Percentiles rank a stretch among this genome's conserved stretches.
These are phyloP conservation scores for Salinomyces thailandicus DNA, from an alignment of 2,329 filamentous ascomycete species.

Conservation along the genomic window DNA sequence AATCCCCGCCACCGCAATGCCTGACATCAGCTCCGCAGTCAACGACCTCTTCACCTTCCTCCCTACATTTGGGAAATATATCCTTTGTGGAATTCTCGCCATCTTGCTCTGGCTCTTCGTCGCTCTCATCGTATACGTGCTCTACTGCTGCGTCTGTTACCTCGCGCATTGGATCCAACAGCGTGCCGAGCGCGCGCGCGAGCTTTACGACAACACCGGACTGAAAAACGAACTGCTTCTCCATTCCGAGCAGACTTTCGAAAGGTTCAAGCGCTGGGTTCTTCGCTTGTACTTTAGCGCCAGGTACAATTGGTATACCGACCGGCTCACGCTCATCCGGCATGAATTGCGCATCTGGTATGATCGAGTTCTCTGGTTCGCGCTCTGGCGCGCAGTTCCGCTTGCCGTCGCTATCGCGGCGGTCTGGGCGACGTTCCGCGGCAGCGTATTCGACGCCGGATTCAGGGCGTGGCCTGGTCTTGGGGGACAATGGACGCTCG, in stretches of 20 bases:
- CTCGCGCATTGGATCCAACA: not conserved
- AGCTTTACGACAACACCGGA: conserved; percentile 3
- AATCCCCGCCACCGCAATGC: not conserved
- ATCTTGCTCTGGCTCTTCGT: no score
- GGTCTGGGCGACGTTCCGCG: not conserved
- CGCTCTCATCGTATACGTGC: no score
- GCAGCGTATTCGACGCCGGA: not conserved
- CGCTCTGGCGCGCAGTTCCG: not conserved
- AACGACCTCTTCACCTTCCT: not conserved
- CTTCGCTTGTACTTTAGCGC: not conserved
- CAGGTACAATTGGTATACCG: not conserved
- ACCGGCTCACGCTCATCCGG: not conserved
- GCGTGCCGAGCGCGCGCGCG: not conserved
- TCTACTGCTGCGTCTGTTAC: not conserved
- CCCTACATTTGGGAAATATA: no score
- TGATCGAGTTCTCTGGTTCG: not conserved
- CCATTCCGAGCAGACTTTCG: not conserved
- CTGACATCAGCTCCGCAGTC: not conserved
- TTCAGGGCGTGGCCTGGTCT: not conserved
- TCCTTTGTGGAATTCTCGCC: no score
- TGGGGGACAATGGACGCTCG: not conserved
- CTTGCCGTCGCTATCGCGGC: not conserved
- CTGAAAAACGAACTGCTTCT: conserved; percentile 2
- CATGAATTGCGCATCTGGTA: not conserved
- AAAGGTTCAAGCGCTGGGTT: not conserved